Evolutionary conservation across 169 alveolate species (phyloP), one percentile per base, ranked within the genome.

Genomic region (Plasmodium gallinaceum): DNA sequence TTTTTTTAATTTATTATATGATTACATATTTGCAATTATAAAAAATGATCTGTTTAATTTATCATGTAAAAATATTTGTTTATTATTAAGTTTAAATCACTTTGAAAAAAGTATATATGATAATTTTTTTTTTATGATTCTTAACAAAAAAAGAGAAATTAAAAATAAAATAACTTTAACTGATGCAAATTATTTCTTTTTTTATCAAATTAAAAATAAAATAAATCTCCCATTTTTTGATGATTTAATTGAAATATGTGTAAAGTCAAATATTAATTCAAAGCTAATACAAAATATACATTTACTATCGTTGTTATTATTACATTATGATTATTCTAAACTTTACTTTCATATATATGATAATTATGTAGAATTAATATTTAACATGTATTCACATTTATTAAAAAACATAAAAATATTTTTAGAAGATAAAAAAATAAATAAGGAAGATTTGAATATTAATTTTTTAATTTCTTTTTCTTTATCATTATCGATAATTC

Each of bases 261-360:
- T 48, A 22, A 18, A 16, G 7, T 7, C 22, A 10, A 32, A 20
- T 51, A 14, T 54, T 10, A 83, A 48, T 68, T 54, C 62, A 2
- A 65, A 83, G 24, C 18, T 66, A 6, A 2, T 61, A 68, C 80
- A 66, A 83, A 83, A 83, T 83, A 62, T 83, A 12, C 48, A 45
- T 12, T 58, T 83, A 10, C 20, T 83, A 52, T 83, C 91, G 7
- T 43, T 54, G 62, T 32, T 83, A 18, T 61, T 83, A 37, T 61
- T 83, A 52, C 80, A 71, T 58, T 68, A 68, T 83, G 65, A 83
- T 20, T 83, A 68, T 72, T 83, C 91, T 12, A 83, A 68, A 57
- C n/a, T 2, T 45, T 52, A 54, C 26, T 39, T 46, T 32, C 65
- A 42, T 42, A 66, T 46, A 24, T 39, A 83, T 62, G 91, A 83